These are phyloP conservation scores for Diospyros lotus DNA, from an alignment of 148 eudicot species.

Conservation along the genomic window DNA sequence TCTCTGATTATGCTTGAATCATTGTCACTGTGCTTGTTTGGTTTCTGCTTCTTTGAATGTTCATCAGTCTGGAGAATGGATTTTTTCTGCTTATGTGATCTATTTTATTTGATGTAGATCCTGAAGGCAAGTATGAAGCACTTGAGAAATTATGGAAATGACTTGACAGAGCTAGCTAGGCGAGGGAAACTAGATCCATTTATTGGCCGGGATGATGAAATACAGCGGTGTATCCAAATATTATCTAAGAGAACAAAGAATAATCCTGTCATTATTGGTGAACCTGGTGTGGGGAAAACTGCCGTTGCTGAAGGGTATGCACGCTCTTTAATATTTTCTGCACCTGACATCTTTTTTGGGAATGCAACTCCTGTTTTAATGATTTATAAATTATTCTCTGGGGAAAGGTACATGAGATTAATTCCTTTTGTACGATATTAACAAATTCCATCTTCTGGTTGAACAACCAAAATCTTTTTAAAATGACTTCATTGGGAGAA, in stretches of 20 bases:
- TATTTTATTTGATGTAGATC: slow-evolving; percentile 39
- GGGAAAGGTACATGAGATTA: neutral
- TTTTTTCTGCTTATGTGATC: neutral
- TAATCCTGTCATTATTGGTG: slow-evolving; percentile 98
- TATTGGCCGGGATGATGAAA: slow-evolving; percentile 96
- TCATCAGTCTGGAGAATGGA: neutral
- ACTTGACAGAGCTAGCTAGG: slow-evolving; percentile 88
- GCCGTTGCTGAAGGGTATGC: slow-evolving; percentile 99
- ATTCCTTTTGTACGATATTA: neutral
- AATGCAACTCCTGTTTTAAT: neutral
- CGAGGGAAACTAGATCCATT: slow-evolving; percentile 98
- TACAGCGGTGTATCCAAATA: slow-evolving; percentile 93
- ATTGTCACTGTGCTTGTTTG: too few species aligned
- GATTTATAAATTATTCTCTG: neutral
- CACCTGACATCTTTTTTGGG: neutral
- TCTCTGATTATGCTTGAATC: neutral
- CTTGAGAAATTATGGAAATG: slow-evolving; percentile 93
- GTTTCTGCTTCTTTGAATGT: too few species aligned
- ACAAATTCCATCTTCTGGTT: neutral
- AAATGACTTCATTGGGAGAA: neutral
- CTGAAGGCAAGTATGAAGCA: slow-evolving; percentile 92
- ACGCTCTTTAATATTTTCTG: neutral
- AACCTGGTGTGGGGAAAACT: slow-evolving; percentile 99
- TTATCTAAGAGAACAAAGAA: slow-evolving; percentile 90
- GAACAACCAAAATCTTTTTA: neutral